Conservation (phyloP, 257 asterid species). For the Capsicum pubescens region DNA sequence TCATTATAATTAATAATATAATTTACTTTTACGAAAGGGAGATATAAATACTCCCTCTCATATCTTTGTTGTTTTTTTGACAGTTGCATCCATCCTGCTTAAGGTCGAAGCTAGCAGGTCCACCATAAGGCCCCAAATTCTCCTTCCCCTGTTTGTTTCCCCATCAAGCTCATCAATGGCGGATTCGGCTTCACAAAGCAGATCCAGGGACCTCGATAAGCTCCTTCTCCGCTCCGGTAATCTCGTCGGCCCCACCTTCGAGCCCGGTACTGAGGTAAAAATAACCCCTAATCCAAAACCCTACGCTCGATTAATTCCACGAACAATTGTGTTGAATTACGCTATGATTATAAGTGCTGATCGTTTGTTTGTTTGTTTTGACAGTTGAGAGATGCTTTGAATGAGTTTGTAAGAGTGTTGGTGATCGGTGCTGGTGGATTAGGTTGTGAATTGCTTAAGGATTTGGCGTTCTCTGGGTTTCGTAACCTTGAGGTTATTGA, state of each 20-base stretch:
- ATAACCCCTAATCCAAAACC: neutral
- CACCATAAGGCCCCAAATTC: neutral
- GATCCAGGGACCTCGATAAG: constrained; percentile 96
- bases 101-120: constrained; percentile 46
- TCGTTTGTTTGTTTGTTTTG: constrained; percentile 18
- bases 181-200: constrained; percentile 63
- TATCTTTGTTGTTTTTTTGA: no score
- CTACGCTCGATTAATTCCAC: constrained; percentile 26
- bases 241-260: constrained; percentile 75
- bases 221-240: constrained; percentile 90
- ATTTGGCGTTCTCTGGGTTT: constrained; percentile 92
- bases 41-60: no score
- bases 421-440: constrained; percentile 99
- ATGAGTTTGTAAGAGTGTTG: constrained; percentile 76
- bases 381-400: constrained; percentile 84
- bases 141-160: constrained; percentile 15
- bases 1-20: no score
- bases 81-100: constrained; percentile 39
- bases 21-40: no score
- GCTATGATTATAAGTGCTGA: neutral
- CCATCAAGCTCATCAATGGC: constrained; percentile 51
- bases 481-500: constrained; percentile 87
- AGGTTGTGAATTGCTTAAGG: constrained; percentile 97
- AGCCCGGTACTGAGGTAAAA: constrained; percentile 73
- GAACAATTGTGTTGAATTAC: constrained; percentile 28